A percentile compares a stretch with the other conserved stretches of the same genome.
Evolutionary conservation across 805 yeast genomes (phyloP).

Genomic region (Blastobotrys chiropterorum): DNA sequence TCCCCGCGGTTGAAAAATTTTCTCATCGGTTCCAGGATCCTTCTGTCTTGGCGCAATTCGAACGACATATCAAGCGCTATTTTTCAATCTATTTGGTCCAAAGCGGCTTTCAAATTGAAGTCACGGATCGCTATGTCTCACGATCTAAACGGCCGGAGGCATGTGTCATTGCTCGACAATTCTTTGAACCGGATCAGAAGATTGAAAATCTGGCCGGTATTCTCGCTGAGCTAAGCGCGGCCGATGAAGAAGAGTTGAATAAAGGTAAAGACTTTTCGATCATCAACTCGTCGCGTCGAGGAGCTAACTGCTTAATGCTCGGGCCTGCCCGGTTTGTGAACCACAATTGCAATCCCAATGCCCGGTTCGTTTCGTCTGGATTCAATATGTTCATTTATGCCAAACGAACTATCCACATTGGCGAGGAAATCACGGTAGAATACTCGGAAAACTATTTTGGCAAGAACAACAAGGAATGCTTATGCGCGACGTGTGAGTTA

Average conservation of each 20-base stretch:
- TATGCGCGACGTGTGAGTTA: constrained; percentile 40
- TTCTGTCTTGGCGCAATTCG: constrained; percentile 29
- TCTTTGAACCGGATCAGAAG: constrained; percentile 28
- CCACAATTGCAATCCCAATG: constrained; percentile 43
- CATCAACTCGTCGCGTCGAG: constrained; percentile 33
- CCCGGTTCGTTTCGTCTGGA: constrained; percentile 31
- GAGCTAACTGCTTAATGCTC: constrained; percentile 37
- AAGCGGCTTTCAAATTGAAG: constrained; percentile 38
- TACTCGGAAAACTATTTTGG: constrained; percentile 43
- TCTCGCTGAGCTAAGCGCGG: constrained; percentile 31
- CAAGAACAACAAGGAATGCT: constrained; percentile 36
- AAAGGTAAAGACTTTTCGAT: constrained; percentile 37
- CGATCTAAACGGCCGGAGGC: constrained; percentile 31
- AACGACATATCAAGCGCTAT: constrained; percentile 34
- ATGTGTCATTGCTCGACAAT: constrained; percentile 35
- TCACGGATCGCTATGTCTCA: constrained; percentile 37
- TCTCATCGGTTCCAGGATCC: constrained; percentile 22
- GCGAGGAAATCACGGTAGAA: constrained; percentile 44
- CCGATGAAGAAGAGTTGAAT: constrained; percentile 31
- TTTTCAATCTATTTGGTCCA: constrained; percentile 32
- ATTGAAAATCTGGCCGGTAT: constrained; percentile 35
- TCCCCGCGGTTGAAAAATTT: constrained; percentile 26
- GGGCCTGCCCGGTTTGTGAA: constrained; percentile 46
- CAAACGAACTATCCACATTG: constrained; percentile 31
- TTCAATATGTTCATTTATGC: constrained; percentile 33